A percentile compares a stretch with the other conserved stretches of the same genome.
phyloP scores from a whole-genome alignment of 2,329 filamentous ascomycete species.

The Huntiella savannae region DNA sequence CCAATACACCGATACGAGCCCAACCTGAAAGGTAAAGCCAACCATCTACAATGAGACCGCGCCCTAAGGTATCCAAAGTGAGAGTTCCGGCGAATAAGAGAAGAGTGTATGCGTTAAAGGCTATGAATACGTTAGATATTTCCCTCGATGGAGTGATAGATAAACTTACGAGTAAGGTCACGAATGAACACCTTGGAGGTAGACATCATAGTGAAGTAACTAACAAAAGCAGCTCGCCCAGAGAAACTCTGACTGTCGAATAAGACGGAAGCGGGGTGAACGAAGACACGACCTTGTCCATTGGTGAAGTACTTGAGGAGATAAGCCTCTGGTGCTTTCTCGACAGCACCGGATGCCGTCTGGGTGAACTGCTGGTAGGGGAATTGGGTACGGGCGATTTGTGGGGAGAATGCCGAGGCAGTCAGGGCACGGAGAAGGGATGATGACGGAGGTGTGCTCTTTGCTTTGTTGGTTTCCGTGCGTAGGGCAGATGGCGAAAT shows the following conservation, averaged over 20 bases:
- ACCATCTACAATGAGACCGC: constrained; percentile 76
- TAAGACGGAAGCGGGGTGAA: constrained; percentile 74
- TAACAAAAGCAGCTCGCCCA: constrained; percentile 56
- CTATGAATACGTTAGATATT: constrained; percentile 19
- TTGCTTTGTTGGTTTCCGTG: constrained; percentile 12
- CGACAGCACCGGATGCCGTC: constrained; percentile 73
- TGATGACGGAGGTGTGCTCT: constrained; percentile 16
- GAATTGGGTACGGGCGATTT: constrained; percentile 79
- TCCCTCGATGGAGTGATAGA: background rate
- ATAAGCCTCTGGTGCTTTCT: constrained; percentile 77
- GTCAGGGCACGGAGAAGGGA: constrained; percentile 49
- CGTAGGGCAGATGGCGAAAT: constrained; percentile 23
- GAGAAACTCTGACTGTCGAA: constrained; percentile 69
- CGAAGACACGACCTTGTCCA: constrained; percentile 72
- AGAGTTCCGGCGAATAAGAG: constrained; percentile 78
- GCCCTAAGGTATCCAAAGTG: constrained; percentile 66
- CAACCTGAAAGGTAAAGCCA: constrained; percentile 77
- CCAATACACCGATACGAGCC: constrained; percentile 83
- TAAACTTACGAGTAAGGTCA: constrained; percentile 62
- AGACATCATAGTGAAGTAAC: constrained; percentile 80
- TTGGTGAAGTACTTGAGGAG: constrained; percentile 87
- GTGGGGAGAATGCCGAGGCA: constrained; percentile 59
- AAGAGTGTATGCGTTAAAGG: constrained; percentile 76
- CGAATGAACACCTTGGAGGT: constrained; percentile 84
- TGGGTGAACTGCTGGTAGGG: constrained; percentile 90